Percentiles rank a stretch among this genome's conserved stretches.
These are phyloP conservation scores for Pulveroboletus sp. DNA, from an alignment of 768 basidiomycete species.

Conservation along the genomic window DNA sequence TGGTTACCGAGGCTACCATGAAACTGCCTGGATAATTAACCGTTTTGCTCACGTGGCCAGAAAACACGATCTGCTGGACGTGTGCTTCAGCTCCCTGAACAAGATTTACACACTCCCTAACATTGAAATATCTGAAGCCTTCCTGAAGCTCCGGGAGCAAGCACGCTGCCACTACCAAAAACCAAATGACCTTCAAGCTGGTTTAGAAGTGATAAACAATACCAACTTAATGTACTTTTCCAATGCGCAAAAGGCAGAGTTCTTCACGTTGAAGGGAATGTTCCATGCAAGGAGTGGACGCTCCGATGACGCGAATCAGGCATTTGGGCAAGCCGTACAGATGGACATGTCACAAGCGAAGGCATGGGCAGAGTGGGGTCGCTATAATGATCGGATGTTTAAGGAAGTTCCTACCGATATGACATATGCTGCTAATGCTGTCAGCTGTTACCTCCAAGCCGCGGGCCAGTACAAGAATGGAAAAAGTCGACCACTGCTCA, in stretches of 20 bases:
- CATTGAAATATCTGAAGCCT: slow-evolving; percentile 99
- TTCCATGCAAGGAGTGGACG: slow-evolving; percentile 87
- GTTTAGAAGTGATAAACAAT: slow-evolving; percentile 98
- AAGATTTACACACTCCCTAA: slow-evolving; percentile 99
- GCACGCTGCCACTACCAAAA: slow-evolving; percentile 98
- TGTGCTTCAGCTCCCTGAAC: slow-evolving; percentile 89
- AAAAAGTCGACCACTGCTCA: slow-evolving; percentile 87
- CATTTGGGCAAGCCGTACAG: slow-evolving; percentile 94
- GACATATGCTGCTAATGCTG: slow-evolving; percentile 79
- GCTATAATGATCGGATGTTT: slow-evolving; percentile 90
- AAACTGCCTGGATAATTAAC: slow-evolving; percentile 99
- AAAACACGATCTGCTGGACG: slow-evolving; percentile 93
- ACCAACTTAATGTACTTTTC: slow-evolving; percentile 99
- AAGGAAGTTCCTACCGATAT: slow-evolving; percentile 76
- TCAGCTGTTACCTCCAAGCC: slow-evolving; percentile 96
- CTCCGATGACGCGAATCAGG: slow-evolving; percentile 83
- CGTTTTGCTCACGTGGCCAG: slow-evolving; percentile 97
- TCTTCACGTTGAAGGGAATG: slow-evolving; percentile 98
- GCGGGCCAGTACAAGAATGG: slow-evolving; percentile 91
- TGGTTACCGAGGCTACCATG: slow-evolving; percentile 95
- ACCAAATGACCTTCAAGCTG: slow-evolving; percentile 87
- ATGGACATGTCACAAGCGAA: slow-evolving; percentile 93
- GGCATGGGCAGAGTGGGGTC: slow-evolving; percentile 98
- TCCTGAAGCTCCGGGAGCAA: slow-evolving; percentile 97
- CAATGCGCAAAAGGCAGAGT: slow-evolving; percentile 91